These are phyloP conservation scores for Solanum phureja DNA, from an alignment of 257 asterid genomes.

Conservation along the genomic window DNA sequence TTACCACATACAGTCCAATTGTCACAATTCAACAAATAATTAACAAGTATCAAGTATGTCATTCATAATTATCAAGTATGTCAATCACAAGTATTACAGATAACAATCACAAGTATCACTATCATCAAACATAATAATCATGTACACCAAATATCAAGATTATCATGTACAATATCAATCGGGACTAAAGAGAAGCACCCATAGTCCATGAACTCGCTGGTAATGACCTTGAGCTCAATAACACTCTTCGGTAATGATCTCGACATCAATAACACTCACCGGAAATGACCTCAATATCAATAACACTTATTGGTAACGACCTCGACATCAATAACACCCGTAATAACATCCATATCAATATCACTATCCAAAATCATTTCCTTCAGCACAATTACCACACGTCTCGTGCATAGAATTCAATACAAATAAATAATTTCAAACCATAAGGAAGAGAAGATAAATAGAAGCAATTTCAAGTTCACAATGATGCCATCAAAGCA, in stretches of 20 bases:
- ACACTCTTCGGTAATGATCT: not conserved
- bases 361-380: too few relatives aligned
- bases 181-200: not conserved
- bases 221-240: not conserved
- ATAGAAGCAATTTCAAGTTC: too few relatives aligned
- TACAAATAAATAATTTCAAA: too few relatives aligned
- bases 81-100: too few relatives aligned
- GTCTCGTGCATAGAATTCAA: too few relatives aligned
- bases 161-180: not conserved
- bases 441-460: too few relatives aligned
- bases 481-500: too few relatives aligned
- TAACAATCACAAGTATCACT: too few relatives aligned
- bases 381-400: too few relatives aligned
- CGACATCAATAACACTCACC: not conserved
- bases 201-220: not conserved
- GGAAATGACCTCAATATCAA: not conserved
- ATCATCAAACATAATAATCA: not conserved
- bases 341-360: too few relatives aligned
- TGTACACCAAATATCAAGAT: not conserved
- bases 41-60: not conserved
- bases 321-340: not conserved
- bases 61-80: not conserved
- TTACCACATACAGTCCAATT: too few relatives aligned
- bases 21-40: too few relatives aligned
- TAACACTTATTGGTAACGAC: not conserved